Evolutionary conservation across 2,329 filamentous ascomycete species (phyloP).

Genomic region (Cladosporium sp.): DNA sequence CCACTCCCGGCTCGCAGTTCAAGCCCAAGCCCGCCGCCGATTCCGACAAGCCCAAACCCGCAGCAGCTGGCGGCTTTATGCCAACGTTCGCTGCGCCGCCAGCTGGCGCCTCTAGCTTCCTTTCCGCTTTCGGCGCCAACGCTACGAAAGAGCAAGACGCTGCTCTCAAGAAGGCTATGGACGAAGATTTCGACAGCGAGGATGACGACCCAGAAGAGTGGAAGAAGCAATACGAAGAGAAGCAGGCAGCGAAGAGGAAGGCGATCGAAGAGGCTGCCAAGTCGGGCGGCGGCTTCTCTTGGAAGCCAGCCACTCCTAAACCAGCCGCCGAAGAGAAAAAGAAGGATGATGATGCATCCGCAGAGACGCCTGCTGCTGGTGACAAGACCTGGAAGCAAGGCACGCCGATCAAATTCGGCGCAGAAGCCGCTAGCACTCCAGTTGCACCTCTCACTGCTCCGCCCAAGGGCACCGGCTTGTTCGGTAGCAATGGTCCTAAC

Average conservation of each 20-base stretch:
- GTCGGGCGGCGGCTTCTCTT: slow-evolving; percentile 25
- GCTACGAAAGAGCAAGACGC: slow-evolving; percentile 39
- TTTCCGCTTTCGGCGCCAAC: slow-evolving; percentile 37
- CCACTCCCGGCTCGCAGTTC: not conserved
- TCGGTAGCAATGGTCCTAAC: not conserved
- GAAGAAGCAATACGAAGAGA: slow-evolving; percentile 42
- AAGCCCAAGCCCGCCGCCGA: not conserved
- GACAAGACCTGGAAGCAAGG: slow-evolving; percentile 47
- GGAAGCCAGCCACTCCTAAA: not conserved
- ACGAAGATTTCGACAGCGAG: slow-evolving; percentile 48
- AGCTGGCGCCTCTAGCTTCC: slow-evolving; percentile 30
- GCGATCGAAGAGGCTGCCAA: slow-evolving; percentile 36
- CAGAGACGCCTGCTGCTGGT: slow-evolving; percentile 14
- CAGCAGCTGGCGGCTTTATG: slow-evolving; percentile 8
- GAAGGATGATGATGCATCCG: slow-evolving; percentile 1
- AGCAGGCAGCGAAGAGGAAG: slow-evolving; percentile 42
- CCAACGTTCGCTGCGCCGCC: slow-evolving; percentile 19
- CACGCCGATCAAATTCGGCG: slow-evolving; percentile 46
- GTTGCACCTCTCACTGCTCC: slow-evolving; percentile 5
- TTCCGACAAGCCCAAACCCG: not conserved
- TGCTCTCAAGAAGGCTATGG: slow-evolving; percentile 45
- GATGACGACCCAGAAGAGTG: slow-evolving; percentile 48
- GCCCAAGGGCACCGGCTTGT: not conserved
- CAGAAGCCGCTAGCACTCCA: slow-evolving; percentile 22
- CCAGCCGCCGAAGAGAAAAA: not conserved